These are phyloP conservation scores for Calonectria leucothoes DNA, from an alignment of 2,329 filamentous ascomycete genomes.

Conservation along the genomic window DNA sequence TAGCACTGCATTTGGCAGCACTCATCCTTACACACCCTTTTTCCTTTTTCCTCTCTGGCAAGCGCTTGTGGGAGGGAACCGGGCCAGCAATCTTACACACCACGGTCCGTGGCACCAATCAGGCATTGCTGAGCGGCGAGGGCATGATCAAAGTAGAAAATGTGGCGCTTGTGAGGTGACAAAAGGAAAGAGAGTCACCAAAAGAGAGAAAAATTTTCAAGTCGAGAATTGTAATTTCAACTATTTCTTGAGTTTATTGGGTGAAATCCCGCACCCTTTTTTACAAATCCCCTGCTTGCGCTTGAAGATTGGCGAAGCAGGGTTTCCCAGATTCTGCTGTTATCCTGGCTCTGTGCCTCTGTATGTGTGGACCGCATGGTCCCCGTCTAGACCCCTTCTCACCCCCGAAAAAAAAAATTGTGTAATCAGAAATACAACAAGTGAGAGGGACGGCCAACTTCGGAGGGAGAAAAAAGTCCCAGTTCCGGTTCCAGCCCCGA, in stretches of 20 bases:
- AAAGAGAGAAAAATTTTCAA: conserved; percentile 5
- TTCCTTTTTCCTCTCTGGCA: not conserved
- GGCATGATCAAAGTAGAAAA: not conserved
- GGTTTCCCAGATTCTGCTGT: not conserved
- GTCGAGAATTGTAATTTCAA: not conserved
- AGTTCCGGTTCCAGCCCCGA: conserved; percentile 21
- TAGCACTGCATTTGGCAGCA: not conserved
- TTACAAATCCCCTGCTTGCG: not conserved
- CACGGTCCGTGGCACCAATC: not conserved
- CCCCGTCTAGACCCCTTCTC: not conserved
- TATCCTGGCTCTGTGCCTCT: conserved; percentile 1
- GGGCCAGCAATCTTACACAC: conserved; percentile 8
- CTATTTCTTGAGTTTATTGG: conserved; percentile 5
- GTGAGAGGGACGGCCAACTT: not conserved
- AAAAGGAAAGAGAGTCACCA: not conserved
- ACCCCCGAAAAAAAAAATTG: not conserved
- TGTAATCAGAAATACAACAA: not conserved
- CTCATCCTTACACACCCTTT: not conserved
- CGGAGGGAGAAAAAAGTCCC: not conserved
- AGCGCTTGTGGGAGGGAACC: not conserved
- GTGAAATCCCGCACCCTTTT: not conserved
- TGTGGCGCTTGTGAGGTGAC: not conserved
- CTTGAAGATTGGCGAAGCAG: conserved; percentile 6
- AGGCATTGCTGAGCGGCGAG: not conserved
- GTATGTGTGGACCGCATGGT: conserved; percentile 10